Conservation (phyloP, 78 protist genomes). For the Speleostelium caveatum region DNA sequence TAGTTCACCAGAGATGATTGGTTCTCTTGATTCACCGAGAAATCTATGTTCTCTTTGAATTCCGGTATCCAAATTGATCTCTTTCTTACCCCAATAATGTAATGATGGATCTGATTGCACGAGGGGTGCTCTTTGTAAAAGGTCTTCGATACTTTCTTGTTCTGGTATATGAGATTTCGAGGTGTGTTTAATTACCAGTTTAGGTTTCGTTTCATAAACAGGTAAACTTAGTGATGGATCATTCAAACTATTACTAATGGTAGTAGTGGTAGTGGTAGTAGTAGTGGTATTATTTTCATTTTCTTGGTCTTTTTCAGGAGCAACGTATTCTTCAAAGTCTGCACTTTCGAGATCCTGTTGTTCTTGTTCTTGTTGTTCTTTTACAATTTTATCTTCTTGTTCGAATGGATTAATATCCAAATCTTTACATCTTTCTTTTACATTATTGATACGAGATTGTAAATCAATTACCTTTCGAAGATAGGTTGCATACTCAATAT, state of each 20-base stretch:
- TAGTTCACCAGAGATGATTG: constrained; percentile 4
- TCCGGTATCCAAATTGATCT: constrained; percentile 27
- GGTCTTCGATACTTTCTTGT: constrained; percentile 43
- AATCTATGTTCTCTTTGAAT: constrained; percentile 60
- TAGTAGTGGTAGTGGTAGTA: constrained; percentile 24
- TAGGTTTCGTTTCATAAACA: constrained; percentile 9
- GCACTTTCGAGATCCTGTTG: constrained; percentile 24
- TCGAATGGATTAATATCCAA: constrained; percentile 23
- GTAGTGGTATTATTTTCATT: constrained; percentile 21
- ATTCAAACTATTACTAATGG: not conserved
- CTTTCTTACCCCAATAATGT: constrained; percentile 66
- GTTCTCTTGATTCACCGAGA: constrained; percentile 39
- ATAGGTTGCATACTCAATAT: constrained; percentile 22
- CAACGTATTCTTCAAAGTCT: constrained; percentile 39
- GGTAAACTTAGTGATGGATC: not conserved
- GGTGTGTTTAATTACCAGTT: constrained; percentile 13
- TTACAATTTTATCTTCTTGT: not conserved
- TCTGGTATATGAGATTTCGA: constrained; percentile 39
- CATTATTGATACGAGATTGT: constrained; percentile 44
- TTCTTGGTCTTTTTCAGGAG: not conserved
- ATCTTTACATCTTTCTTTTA: constrained; percentile 36
- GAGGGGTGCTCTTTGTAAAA: constrained; percentile 48
- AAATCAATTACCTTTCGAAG: constrained; percentile 31
- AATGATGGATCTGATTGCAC: constrained; percentile 42
- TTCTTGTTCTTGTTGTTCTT: not conserved